A percentile compares a stretch with the other conserved stretches of the same genome.
Conservation (phyloP, 1,139 yeast species). For the Candida pseudoviswanathii region DNA sequence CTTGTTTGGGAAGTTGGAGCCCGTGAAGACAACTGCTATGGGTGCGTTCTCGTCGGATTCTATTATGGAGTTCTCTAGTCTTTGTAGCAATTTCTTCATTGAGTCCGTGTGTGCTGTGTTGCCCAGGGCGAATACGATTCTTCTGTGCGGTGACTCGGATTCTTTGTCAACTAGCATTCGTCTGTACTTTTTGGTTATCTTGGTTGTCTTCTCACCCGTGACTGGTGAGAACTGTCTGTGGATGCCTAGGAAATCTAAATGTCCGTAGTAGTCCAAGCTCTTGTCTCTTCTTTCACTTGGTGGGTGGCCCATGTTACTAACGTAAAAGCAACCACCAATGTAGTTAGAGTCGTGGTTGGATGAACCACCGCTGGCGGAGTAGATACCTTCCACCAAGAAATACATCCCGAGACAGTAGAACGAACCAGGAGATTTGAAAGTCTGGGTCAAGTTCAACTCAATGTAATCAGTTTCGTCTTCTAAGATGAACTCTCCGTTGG, state of each 20-base stretch:
- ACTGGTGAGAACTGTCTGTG: constrained; percentile 41
- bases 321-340: constrained; percentile 62
- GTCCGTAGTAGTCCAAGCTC: constrained; percentile 72
- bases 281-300: constrained; percentile 76
- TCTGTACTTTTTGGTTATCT: constrained; percentile 62
- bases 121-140: constrained; percentile 68
- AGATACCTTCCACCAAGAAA: constrained; percentile 83
- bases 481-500: constrained; percentile 68
- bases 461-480: constrained; percentile 84
- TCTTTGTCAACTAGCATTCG: constrained; percentile 60
- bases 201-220: constrained; percentile 28
- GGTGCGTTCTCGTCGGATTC: constrained; percentile 44
- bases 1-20: constrained; percentile 61
- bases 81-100: constrained; percentile 56
- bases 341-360: constrained; percentile 29
- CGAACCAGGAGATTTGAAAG: constrained; percentile 65
- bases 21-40: constrained; percentile 47
- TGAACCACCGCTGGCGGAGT: constrained; percentile 61
- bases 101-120: constrained; percentile 59
- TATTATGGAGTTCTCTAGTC: constrained; percentile 45
- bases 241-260: constrained; percentile 79
- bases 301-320: constrained; percentile 81
- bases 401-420: constrained; percentile 81
- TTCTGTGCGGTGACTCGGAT: constrained; percentile 54
- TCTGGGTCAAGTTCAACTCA: constrained; percentile 67